phyloP scores from a whole-genome alignment of 345 rosid species.

The Hypericum perforatum region DNA sequence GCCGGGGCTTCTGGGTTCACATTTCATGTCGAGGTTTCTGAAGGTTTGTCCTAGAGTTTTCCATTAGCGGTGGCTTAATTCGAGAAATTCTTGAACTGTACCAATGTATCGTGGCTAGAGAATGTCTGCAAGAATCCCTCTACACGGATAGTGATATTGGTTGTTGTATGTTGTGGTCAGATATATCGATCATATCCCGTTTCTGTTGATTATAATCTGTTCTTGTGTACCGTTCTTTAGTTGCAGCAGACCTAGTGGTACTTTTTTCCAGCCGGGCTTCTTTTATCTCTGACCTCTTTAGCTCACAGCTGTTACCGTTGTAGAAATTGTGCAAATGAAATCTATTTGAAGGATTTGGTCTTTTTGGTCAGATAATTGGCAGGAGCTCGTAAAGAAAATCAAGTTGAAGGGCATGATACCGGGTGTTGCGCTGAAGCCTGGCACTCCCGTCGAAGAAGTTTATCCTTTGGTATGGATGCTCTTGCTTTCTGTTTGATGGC shows the following conservation, averaged over 20 bases:
- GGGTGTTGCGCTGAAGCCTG: constrained; percentile 73
- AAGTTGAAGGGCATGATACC: constrained; percentile 86
- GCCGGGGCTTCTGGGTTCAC: constrained; percentile 98
- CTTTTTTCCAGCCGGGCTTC: not conserved
- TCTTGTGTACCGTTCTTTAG: not conserved
- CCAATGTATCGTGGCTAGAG: too few species aligned
- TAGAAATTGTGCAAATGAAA: too few species aligned
- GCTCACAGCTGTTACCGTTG: too few species aligned
- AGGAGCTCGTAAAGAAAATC: constrained; percentile 50
- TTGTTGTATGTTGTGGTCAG: too few species aligned
- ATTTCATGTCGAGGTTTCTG: constrained; percentile 77
- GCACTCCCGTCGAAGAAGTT: constrained; percentile 76
- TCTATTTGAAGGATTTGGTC: too few species aligned
- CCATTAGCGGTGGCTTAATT: not conserved
- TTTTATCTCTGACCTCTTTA: too few species aligned
- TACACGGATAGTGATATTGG: too few species aligned
- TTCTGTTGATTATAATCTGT: not conserved
- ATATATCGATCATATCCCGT: not conserved
- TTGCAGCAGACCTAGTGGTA: constrained; percentile 4
- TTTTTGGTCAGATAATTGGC: constrained; percentile 56
- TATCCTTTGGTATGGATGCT: constrained; percentile 57
- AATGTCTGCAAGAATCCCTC: too few species aligned
- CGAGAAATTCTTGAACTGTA: not conserved
- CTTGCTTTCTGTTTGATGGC: not conserved
- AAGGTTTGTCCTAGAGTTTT: constrained; percentile 32